These are phyloP conservation scores for Penicillium frequentans DNA, from an alignment of 2,329 filamentous ascomycete genomes.

Conservation along the genomic window DNA sequence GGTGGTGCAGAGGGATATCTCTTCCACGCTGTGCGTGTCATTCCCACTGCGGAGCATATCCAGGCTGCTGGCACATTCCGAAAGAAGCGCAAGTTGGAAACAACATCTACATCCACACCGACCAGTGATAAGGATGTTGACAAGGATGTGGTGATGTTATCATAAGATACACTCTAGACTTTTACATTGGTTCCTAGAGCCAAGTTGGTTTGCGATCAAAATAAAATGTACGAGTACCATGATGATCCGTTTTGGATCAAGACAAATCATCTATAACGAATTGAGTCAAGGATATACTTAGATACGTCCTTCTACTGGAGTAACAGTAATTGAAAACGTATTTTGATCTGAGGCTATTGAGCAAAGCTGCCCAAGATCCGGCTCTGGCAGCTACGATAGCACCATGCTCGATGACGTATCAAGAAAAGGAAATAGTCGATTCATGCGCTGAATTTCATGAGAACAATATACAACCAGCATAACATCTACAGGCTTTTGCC, in stretches of 20 bases:
- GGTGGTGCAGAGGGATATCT: conserved; percentile 90
- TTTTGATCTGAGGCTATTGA: neutral
- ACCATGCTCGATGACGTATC: conserved; percentile 7
- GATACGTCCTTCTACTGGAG: neutral
- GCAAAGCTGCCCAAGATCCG: conserved; percentile 9
- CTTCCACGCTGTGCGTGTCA: conserved; percentile 77
- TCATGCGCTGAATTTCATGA: conserved; percentile 27
- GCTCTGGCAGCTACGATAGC: conserved; percentile 9
- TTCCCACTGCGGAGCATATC: conserved; percentile 76
- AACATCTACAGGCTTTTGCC: conserved; percentile 73
- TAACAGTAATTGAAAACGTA: neutral
- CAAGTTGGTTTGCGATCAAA: neutral
- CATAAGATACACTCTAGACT: conserved; percentile 9
- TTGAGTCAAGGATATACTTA: neutral
- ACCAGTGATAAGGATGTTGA: conserved; percentile 28
- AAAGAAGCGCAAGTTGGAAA: conserved; percentile 66
- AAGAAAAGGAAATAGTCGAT: conserved; percentile 18
- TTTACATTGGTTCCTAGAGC: neutral
- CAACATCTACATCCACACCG: conserved; percentile 25
- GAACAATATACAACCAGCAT: conserved; percentile 25
- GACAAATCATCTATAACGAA: neutral
- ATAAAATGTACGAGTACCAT: conserved; percentile 19
- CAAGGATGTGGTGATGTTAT: conserved; percentile 33
- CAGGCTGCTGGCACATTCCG: conserved; percentile 72
- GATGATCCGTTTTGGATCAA: neutral